A percentile compares a stretch with the other conserved stretches of the same genome.
Evolutionary conservation across 2,329 filamentous ascomycete species (phyloP).

Genomic region (Davidsoniella neocaledoniae): DNA sequence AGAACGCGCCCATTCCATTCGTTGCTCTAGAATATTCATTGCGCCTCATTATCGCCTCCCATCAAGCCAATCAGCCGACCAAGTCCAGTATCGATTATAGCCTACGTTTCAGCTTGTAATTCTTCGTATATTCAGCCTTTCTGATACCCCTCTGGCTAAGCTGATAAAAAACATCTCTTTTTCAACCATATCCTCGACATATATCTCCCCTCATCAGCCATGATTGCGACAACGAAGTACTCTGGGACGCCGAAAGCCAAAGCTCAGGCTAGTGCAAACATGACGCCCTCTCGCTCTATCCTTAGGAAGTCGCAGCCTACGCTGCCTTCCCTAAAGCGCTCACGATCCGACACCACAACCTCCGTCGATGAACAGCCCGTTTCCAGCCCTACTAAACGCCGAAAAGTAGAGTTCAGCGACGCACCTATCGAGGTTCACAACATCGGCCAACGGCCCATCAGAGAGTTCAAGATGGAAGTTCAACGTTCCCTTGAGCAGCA

Average conservation of each 20-base stretch:
- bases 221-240: conserved; percentile 4
- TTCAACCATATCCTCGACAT: no score
- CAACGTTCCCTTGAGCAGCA: conserved; percentile 39
- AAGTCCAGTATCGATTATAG: no score
- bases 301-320: conserved; percentile 25
- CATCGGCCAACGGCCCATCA: conserved; percentile 34
- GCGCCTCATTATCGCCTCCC: no score
- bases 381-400: conserved; percentile 34
- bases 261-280: conserved; percentile 11
- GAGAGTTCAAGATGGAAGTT: conserved; percentile 39
- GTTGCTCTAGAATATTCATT: no score
- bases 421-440: conserved; percentile 39
- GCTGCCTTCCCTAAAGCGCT: conserved; percentile 7
- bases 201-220: not conserved
- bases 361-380: conserved; percentile 24
- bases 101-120: no score
- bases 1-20: no score
- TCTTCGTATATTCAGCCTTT: no score
- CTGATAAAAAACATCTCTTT: no score
- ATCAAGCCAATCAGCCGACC: no score
- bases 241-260: not conserved
- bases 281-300: conserved; percentile 35
- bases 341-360: conserved; percentile 15
- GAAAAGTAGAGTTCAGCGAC: conserved; percentile 42
- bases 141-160: no score